Evolutionary conservation across 2,329 filamentous ascomycete species (phyloP).

Genomic region (Verticillium nubilum): DNA sequence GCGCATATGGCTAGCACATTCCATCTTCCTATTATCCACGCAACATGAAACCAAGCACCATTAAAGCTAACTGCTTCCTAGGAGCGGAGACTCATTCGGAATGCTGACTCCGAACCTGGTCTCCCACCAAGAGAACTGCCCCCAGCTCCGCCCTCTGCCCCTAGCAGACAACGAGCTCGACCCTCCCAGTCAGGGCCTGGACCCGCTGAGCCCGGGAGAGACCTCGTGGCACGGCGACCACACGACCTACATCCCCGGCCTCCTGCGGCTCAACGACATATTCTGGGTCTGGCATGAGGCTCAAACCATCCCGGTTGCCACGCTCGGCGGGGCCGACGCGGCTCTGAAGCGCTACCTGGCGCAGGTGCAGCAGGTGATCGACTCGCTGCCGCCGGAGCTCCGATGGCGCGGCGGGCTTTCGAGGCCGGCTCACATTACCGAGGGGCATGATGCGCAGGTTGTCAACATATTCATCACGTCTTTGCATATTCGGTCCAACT

Average conservation of each 20-base stretch:
- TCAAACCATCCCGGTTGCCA: conserved; percentile 11
- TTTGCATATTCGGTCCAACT: conserved; percentile 27
- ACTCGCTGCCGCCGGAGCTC: conserved; percentile 24
- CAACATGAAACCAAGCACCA: too few relatives aligned
- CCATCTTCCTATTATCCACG: too few relatives aligned
- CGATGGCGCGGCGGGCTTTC: conserved; percentile 29
- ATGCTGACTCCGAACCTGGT: conserved; percentile 18
- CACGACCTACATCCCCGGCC: conserved; percentile 24
- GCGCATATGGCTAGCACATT: too few relatives aligned
- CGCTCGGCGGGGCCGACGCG: conserved; percentile 6
- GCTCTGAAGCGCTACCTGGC: conserved; percentile 10
- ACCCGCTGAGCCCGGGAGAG: conserved; percentile 6
- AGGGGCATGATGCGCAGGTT: conserved; percentile 29
- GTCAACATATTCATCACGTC: conserved; percentile 31
- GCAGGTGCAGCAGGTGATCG: conserved; percentile 21
- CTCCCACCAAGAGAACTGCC: conserved; percentile 16
- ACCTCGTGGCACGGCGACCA: conserved; percentile 24
- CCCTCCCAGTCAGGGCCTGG: conserved; percentile 7
- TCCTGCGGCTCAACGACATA: conserved; percentile 25
- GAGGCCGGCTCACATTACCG: conserved; percentile 19
- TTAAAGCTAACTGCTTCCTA: conserved; percentile 6
- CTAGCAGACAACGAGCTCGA: conserved; percentile 25
- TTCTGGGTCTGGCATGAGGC: conserved; percentile 27
- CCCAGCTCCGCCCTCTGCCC: conserved; percentile 17
- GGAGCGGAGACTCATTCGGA: conserved; percentile 22